Evolutionary conservation across 1,284 basidiomycete genomes (phyloP), one percentile per base, ranked within the genome.

Genomic region (Tilletia horrida): DNA sequence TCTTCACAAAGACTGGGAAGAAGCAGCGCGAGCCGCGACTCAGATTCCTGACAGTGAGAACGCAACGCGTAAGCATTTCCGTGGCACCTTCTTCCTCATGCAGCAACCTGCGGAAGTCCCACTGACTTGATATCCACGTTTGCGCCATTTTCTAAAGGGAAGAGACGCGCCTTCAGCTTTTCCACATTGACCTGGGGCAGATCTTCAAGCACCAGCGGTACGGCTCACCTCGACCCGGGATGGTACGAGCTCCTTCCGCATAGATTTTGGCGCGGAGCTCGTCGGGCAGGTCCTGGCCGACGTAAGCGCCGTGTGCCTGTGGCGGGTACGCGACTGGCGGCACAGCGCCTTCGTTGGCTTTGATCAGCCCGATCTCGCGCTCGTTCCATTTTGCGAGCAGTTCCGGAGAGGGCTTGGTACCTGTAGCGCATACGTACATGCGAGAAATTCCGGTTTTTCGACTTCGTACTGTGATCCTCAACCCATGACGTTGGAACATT

Each of bases 1-100:
- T 90, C 62, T 87, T 84, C 29, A 91, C 83, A 75, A 88, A 92
- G 2, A 91, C 89, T 0, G 90, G 90, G 83, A 90, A 89, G 79
- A 90, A 90, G 79, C 88, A 88, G 84, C 69, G 71, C 16, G 73
- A 77, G 9, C 77, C 77, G 45, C 85, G 86, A 3, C 45, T 48
- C 45, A 48, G 88, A 88, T 62, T 62, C 8, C 59, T 62, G n/a
- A n/a, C n/a, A n/a, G n/a, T n/a, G n/a, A n/a, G n/a, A n/a, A n/a
- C n/a, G n/a, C n/a, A n/a, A n/a, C n/a, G n/a, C n/a, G n/a, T n/a
- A n/a, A n/a, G n/a, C n/a, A n/a, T n/a, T n/a, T n/a, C n/a, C n/a
- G n/a, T n/a, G n/a, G n/a, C n/a, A n/a, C n/a, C n/a, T n/a, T n/a
- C n/a, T n/a, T n/a, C n/a, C n/a, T n/a, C n/a, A n/a, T n/a, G n/a